These are phyloP conservation scores for Eucalyptus caleyi DNA, from an alignment of 345 rosid species.

Conservation along the genomic window DNA sequence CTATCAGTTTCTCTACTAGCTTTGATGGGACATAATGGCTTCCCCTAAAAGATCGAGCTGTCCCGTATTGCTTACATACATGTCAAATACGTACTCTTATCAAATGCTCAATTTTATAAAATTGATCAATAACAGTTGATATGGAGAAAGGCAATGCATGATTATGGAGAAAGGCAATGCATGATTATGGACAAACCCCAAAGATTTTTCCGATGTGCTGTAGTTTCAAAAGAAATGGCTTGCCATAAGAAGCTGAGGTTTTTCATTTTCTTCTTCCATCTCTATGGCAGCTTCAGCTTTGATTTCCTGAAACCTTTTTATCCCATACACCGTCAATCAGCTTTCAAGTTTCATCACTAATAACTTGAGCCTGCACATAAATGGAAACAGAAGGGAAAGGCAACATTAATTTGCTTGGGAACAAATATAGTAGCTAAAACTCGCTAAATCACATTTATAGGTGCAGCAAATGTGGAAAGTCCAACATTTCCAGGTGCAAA, in stretches of 20 bases:
- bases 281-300: constrained; percentile 45
- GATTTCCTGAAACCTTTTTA: constrained; percentile 51
- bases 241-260: constrained; percentile 80
- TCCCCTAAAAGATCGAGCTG: not conserved
- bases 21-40: not conserved
- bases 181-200: not conserved
- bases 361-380: constrained; percentile 52
- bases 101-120: not conserved
- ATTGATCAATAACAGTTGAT: not conserved
- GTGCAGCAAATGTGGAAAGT: constrained; percentile 81
- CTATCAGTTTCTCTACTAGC: not conserved
- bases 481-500: constrained; percentile 95
- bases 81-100: not conserved
- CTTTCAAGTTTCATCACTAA: constrained; percentile 83
- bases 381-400: not conserved
- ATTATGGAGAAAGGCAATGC: not conserved
- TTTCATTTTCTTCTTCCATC: constrained; percentile 63
- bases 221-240: constrained; percentile 58
- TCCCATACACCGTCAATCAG: constrained; percentile 73
- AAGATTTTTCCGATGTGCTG: not conserved
- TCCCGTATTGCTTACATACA: not conserved
- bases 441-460: constrained; percentile 6
- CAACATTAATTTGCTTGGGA: not conserved
- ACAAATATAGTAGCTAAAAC: not conserved
- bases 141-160: not conserved